A percentile compares a stretch with the other conserved stretches of the same genome.
These are phyloP conservation scores for Paraleonurus japonicus DNA, from an alignment of 257 asterid species.

Conservation along the genomic window DNA sequence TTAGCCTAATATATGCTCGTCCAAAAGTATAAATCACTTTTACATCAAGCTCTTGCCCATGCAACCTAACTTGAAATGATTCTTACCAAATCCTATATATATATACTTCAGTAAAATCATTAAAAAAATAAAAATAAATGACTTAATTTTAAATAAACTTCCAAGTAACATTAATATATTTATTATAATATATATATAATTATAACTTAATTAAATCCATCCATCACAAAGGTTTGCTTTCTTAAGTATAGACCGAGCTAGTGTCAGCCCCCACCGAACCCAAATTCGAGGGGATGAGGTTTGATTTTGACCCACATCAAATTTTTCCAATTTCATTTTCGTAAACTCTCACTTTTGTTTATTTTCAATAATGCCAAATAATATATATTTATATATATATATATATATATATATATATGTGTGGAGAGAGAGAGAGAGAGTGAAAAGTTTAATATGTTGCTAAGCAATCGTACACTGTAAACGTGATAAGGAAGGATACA, in stretches of 20 bases:
- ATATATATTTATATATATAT: not conserved
- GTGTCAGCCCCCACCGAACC: not conserved
- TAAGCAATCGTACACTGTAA: slow-evolving; percentile 6
- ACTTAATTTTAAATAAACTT: no score
- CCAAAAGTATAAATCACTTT: not conserved
- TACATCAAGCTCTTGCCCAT: not conserved
- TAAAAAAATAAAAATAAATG: no score
- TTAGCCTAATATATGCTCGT: not conserved
- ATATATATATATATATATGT: no score
- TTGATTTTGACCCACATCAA: not conserved
- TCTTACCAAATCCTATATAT: not conserved
- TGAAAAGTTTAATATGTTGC: not conserved
- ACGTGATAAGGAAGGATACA: slow-evolving; percentile 27
- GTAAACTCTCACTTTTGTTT: not conserved
- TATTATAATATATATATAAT: no score
- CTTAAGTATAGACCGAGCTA: not conserved
- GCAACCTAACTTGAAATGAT: not conserved
- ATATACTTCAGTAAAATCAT: no score
- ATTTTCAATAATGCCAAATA: not conserved
- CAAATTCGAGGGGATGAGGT: no score
- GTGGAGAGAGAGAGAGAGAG: no score
- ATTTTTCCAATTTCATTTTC: not conserved
- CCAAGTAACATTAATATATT: no score
- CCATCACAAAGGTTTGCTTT: not conserved
- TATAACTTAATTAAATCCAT: not conserved